These are phyloP conservation scores for Fusarium guadeloupense DNA, from an alignment of 2,329 filamentous ascomycete species.

Conservation along the genomic window DNA sequence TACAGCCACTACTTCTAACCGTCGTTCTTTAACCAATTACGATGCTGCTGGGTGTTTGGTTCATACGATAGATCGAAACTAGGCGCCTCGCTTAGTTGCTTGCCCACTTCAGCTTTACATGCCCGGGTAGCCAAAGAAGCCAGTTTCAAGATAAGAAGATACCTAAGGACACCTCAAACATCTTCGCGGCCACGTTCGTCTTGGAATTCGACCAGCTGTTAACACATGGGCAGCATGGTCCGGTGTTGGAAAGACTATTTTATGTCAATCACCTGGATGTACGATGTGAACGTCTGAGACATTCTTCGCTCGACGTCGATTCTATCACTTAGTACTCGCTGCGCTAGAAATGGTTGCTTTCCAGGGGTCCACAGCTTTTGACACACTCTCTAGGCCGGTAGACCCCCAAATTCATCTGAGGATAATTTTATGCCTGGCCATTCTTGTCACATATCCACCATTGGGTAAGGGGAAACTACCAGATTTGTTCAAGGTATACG, in stretches of 20 bases:
- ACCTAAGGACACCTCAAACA: not conserved
- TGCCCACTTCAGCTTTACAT: not conserved
- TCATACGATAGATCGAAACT: constrained; percentile 9
- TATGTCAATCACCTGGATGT: not conserved
- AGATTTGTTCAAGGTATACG: constrained; percentile 8
- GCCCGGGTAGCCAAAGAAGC: not conserved
- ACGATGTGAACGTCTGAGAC: not conserved
- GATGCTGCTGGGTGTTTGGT: constrained; percentile 4
- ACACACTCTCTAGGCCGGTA: no score
- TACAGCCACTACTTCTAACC: not conserved
- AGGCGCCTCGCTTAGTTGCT: constrained; percentile 20
- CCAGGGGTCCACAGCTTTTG: no score
- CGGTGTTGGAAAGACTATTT: not conserved
- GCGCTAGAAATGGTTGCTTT: constrained; percentile 4
- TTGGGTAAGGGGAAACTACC: not conserved
- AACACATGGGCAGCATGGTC: not conserved
- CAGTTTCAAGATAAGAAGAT: constrained; percentile 1
- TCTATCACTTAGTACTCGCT: not conserved
- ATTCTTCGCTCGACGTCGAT: not conserved
- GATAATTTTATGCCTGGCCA: not conserved
- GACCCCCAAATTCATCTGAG: no score
- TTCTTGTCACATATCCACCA: not conserved
- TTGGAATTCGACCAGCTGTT: not conserved
- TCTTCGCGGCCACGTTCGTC: not conserved
- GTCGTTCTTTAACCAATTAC: constrained; percentile 1